Evolutionary conservation across 2,329 filamentous ascomycete species (phyloP).

Genomic region (Waltergamsia citrina): DNA sequence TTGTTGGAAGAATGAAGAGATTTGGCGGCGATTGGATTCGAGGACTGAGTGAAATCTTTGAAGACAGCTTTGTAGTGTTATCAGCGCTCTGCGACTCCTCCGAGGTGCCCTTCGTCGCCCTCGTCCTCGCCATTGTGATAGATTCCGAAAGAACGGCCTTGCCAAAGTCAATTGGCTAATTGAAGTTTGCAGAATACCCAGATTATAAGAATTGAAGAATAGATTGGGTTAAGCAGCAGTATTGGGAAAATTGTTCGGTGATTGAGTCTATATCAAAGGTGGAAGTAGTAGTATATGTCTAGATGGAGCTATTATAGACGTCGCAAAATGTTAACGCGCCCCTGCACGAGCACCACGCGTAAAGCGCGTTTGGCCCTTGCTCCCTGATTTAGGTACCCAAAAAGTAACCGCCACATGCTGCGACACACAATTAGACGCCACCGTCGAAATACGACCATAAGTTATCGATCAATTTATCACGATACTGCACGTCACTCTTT

Average conservation of each 20-base stretch:
- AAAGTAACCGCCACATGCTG: no score
- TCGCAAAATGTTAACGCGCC: no score
- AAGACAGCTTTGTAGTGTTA: conserved; percentile 9
- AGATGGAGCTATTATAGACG: no score
- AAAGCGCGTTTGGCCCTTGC: background rate
- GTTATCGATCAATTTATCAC: no score
- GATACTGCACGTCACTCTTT: no score
- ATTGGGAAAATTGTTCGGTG: no score
- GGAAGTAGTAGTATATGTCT: no score
- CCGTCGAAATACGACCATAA: no score
- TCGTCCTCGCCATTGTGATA: conserved; percentile 38
- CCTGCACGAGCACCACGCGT: no score
- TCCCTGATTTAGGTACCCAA: no score
- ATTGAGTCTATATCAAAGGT: no score
- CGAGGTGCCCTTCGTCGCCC: conserved; percentile 25
- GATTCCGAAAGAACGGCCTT: background rate
- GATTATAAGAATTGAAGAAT: background rate
- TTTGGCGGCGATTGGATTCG: conserved; percentile 34
- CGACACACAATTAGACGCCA: no score
- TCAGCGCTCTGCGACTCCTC: conserved; percentile 12
- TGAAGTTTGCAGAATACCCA: background rate
- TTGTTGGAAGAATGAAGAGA: conserved; percentile 52
- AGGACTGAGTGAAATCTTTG: conserved; percentile 30
- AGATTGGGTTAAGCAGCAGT: background rate
- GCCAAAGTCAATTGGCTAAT: background rate